Evolutionary conservation across 2,329 filamentous ascomycete species (phyloP).

Genomic region (Berkeleyomyces rouxiae): DNA sequence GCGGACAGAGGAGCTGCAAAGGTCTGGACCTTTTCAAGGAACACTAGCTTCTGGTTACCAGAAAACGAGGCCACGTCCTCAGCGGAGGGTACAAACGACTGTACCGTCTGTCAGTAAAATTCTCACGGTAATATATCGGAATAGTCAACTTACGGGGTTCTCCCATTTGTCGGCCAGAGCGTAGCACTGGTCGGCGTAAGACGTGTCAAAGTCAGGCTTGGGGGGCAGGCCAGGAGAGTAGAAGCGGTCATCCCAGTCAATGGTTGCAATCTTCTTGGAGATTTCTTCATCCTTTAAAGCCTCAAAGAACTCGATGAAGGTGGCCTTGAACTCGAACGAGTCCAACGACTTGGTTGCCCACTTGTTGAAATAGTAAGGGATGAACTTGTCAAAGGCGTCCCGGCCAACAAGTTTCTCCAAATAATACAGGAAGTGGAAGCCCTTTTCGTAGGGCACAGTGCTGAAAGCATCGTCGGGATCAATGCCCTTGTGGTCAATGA

Average conservation of each 20-base stretch:
- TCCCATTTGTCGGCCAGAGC: conserved; percentile 70
- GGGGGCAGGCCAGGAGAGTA: conserved; percentile 77
- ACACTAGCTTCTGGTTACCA: conserved; percentile 80
- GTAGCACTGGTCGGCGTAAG: conserved; percentile 73
- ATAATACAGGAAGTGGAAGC: conserved; percentile 84
- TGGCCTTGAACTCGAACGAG: conserved; percentile 85
- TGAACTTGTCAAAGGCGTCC: conserved; percentile 85
- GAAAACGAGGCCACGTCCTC: conserved; percentile 59
- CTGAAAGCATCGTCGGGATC: conserved; percentile 95
- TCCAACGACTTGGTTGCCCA: conserved; percentile 79
- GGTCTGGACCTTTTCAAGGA: conserved; percentile 63
- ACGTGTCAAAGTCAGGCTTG: conserved; percentile 82
- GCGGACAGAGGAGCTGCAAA: conserved; percentile 47
- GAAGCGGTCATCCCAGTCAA: conserved; percentile 86
- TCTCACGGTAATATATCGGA: conserved; percentile 8
- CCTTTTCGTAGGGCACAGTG: conserved; percentile 86
- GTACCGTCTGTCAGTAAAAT: conserved; percentile 3
- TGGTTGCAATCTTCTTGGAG: conserved; percentile 46
- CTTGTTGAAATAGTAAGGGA: conserved; percentile 80
- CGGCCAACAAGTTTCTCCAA: conserved; percentile 74
- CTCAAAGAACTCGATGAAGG: conserved; percentile 71
- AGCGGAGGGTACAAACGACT: conserved; percentile 45
- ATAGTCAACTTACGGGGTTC: conserved; percentile 30
- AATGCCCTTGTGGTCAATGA: conserved; percentile 71
- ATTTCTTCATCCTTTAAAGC: conserved; percentile 43